Percentiles rank a stretch among this genome's conserved stretches.
Conservation (phyloP, 202 grass and related monocot genomes). For the Brachypodium distachyon region DNA sequence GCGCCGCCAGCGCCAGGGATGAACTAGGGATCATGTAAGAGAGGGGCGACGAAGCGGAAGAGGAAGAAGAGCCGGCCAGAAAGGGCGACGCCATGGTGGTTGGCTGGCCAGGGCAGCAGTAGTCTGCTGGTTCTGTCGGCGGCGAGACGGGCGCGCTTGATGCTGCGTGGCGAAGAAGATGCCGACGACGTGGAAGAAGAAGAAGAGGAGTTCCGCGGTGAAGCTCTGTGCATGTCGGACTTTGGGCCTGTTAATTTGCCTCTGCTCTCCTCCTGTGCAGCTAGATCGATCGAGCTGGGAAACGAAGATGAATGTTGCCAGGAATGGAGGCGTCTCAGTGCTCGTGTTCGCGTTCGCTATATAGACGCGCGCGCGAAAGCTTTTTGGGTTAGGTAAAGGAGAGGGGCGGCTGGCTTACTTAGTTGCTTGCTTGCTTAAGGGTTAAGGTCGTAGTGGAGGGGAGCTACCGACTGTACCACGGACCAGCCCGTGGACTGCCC, state of each 20-base stretch:
- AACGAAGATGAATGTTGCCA: background rate
- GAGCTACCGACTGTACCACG: too few species aligned
- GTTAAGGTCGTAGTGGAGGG: constrained; percentile 49
- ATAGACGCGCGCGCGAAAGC: constrained; percentile 14
- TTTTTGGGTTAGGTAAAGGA: background rate
- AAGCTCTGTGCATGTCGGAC: constrained; percentile 70
- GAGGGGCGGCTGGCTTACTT: constrained; percentile 22
- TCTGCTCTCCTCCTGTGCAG: background rate
- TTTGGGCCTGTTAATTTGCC: constrained; percentile 20
- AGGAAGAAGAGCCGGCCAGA: constrained; percentile 29
- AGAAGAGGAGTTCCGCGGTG: constrained; percentile 20
- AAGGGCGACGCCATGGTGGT: constrained; percentile 49
- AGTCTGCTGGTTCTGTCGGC: background rate
- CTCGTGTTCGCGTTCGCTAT: constrained; percentile 8
- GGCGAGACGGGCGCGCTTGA: constrained; percentile 30
- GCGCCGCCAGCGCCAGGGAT: too few species aligned
- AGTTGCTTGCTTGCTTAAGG: constrained; percentile 44
- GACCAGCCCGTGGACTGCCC: too few species aligned
- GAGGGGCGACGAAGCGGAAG: constrained; percentile 48
- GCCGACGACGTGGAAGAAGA: background rate
- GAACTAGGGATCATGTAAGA: constrained; percentile 60
- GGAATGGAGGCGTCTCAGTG: constrained; percentile 34
- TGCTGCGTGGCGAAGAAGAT: background rate
- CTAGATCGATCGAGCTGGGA: background rate
- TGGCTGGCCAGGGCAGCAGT: constrained; percentile 31